Percentiles rank a stretch among this genome's conserved stretches.
Evolutionary conservation across 1,284 basidiomycete species (phyloP).

Genomic region (Meira miltonrushii): DNA sequence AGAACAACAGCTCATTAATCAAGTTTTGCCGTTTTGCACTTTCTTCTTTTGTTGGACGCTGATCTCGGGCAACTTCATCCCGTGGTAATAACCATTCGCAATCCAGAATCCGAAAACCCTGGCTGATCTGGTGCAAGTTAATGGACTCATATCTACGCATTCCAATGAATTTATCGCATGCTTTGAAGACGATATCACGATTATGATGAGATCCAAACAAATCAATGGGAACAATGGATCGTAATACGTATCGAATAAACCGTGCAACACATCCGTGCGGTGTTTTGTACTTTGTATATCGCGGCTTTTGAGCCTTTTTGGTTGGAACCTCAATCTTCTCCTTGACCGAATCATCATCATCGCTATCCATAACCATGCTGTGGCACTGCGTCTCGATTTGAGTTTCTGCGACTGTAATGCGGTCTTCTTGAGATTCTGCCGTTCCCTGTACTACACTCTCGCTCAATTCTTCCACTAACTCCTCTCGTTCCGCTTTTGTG

Average conservation of each 20-base stretch:
- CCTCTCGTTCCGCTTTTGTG: conserved; percentile 57
- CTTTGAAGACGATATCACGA: conserved; percentile 60
- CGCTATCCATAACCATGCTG: background rate
- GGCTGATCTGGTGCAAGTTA: conserved; percentile 72
- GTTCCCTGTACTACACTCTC: conserved; percentile 13
- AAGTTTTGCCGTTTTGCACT: conserved; percentile 69
- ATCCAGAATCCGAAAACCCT: conserved; percentile 69
- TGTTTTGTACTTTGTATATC: conserved; percentile 31
- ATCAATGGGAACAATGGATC: conserved; percentile 66
- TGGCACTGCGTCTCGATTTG: background rate
- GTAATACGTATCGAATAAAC: conserved; percentile 58
- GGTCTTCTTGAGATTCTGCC: no score
- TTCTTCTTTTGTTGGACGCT: conserved; percentile 62
- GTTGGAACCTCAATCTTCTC: no score
- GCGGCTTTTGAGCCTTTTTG: background rate
- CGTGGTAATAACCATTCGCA: conserved; percentile 73
- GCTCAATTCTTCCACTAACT: conserved; percentile 63
- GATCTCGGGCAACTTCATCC: conserved; percentile 8
- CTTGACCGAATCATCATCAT: no score
- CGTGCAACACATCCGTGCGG: conserved; percentile 59
- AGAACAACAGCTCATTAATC: conserved; percentile 77
- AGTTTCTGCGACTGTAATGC: background rate
- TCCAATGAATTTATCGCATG: conserved; percentile 66
- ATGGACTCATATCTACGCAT: conserved; percentile 74
- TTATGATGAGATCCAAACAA: conserved; percentile 77